Conservation (phyloP, 2,329 filamentous ascomycete species). For the Aspergillus viridinutans region DNA sequence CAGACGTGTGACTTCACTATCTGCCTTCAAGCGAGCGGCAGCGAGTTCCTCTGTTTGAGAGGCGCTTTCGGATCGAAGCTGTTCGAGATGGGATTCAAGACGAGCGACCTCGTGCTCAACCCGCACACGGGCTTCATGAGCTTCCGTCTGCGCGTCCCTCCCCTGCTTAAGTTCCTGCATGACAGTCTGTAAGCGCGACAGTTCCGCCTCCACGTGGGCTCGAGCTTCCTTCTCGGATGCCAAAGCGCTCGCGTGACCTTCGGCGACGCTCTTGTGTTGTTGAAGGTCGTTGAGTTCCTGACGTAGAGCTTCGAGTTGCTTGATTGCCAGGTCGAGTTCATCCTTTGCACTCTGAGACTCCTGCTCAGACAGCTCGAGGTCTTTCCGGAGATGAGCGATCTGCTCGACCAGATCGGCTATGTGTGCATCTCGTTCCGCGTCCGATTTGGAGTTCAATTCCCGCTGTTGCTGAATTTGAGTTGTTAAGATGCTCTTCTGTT, state of each 20-base stretch:
- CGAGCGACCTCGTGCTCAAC: slow-evolving; percentile 14
- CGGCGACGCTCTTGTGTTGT: slow-evolving; percentile 2
- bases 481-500: slow-evolving; percentile 84
- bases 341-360: slow-evolving; percentile 27
- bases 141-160: slow-evolving; percentile 17
- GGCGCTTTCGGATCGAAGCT: slow-evolving; percentile 12
- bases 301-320: slow-evolving; percentile 1
- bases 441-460: slow-evolving; percentile 83
- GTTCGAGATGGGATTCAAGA: slow-evolving; percentile 10
- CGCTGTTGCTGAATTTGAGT: slow-evolving; percentile 94
- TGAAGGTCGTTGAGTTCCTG: background rate
- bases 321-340: background rate
- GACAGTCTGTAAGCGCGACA: slow-evolving; percentile 40
- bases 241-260: slow-evolving; percentile 1
- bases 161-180: slow-evolving; percentile 42
- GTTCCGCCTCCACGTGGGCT: slow-evolving; percentile 22
- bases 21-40: slow-evolving; percentile 16
- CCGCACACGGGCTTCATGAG: slow-evolving; percentile 12
- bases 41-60: slow-evolving; percentile 15
- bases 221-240: slow-evolving; percentile 15
- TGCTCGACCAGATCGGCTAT: slow-evolving; percentile 45
- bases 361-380: slow-evolving; percentile 32
- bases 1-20: slow-evolving; percentile 25
- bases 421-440: slow-evolving; percentile 53
- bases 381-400: slow-evolving; percentile 55